phyloP scores from a whole-genome alignment of 2,329 filamentous ascomycete species.

The Colletotrichum chlorophyti region DNA sequence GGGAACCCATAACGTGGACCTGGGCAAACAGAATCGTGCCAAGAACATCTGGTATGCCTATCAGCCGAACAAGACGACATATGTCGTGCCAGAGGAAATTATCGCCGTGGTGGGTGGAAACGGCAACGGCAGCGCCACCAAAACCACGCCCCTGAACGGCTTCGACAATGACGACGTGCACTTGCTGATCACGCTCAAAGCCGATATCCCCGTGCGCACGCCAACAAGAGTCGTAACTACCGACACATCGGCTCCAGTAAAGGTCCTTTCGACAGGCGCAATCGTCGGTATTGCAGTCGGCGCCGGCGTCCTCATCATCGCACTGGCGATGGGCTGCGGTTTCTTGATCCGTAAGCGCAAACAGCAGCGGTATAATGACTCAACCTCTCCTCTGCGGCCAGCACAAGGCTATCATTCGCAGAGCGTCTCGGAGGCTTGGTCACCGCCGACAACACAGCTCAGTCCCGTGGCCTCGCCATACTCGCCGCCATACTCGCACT shows the following conservation, averaged over 20 bases:
- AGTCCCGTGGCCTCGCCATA: slow-evolving; percentile 15
- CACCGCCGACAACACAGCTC: slow-evolving; percentile 17
- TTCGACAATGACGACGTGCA: slow-evolving; percentile 59
- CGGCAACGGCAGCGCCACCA: slow-evolving; percentile 59
- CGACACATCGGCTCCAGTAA: not conserved
- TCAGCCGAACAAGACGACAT: slow-evolving; percentile 54
- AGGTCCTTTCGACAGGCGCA: slow-evolving; percentile 43
- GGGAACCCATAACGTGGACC: slow-evolving; percentile 63
- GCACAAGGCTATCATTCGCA: slow-evolving; percentile 15
- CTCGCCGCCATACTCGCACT: slow-evolving; percentile 12
- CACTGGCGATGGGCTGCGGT: slow-evolving; percentile 30
- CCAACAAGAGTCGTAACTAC: slow-evolving; percentile 53
- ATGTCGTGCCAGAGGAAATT: slow-evolving; percentile 61
- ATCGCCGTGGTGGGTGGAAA: slow-evolving; percentile 57
- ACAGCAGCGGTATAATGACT: slow-evolving; percentile 3
- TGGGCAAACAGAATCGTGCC: slow-evolving; percentile 55
- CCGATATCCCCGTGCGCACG: slow-evolving; percentile 51
- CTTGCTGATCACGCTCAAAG: slow-evolving; percentile 59
- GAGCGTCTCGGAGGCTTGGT: slow-evolving; percentile 29
- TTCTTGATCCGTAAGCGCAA: slow-evolving; percentile 41
- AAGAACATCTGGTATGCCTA: slow-evolving; percentile 59
- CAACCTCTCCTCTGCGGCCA: not conserved
- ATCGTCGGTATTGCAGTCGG: slow-evolving; percentile 52
- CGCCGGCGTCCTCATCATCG: slow-evolving; percentile 36
- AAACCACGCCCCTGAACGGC: slow-evolving; percentile 52